A percentile compares a stretch with the other conserved stretches of the same genome.
Conservation (phyloP, 2,329 filamentous ascomycete genomes). For the Allantophomopsis cytisporea region DNA sequence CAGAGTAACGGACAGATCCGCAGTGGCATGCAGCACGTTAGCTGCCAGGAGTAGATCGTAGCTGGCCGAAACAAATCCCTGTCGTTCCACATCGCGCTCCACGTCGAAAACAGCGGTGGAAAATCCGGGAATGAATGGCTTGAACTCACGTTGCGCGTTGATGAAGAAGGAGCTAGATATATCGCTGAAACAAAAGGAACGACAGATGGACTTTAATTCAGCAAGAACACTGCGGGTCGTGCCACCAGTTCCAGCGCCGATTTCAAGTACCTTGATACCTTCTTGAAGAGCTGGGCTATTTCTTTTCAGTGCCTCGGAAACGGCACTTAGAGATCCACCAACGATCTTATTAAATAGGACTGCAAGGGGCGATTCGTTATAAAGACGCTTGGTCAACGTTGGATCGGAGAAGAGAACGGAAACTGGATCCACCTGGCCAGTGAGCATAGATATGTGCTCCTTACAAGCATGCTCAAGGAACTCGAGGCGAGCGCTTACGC, state of each 20-base stretch:
- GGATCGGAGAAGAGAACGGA: too few relatives aligned
- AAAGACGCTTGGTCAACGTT: too few relatives aligned
- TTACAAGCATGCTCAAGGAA: too few relatives aligned
- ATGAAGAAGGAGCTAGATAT: conserved; percentile 20
- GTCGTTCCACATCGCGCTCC: conserved; percentile 11
- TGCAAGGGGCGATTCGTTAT: too few relatives aligned
- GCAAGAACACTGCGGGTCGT: conserved; percentile 14
- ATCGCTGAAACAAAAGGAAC: conserved; percentile 11
- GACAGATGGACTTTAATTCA: conserved; percentile 3
- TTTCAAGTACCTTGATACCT: too few relatives aligned
- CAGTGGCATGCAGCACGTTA: conserved; percentile 24
- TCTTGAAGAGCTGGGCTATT: too few relatives aligned
- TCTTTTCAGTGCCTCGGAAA: too few relatives aligned
- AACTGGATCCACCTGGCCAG: too few relatives aligned
- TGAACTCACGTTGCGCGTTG: conserved; percentile 13
- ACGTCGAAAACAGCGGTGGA: conserved; percentile 20
- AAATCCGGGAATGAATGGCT: conserved; percentile 10
- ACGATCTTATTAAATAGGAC: too few relatives aligned
- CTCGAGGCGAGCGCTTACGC: too few relatives aligned
- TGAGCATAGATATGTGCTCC: too few relatives aligned
- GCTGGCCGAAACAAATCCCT: conserved; percentile 17
- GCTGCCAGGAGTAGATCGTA: conserved; percentile 26
- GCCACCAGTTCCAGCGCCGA: conserved; percentile 10
- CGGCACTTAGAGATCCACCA: too few relatives aligned
- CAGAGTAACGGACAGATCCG: conserved; percentile 11